Base-by-base conservation (phyloP, 495 filamentous ascomycete species). In the Penicillium riverlandense region DNA sequence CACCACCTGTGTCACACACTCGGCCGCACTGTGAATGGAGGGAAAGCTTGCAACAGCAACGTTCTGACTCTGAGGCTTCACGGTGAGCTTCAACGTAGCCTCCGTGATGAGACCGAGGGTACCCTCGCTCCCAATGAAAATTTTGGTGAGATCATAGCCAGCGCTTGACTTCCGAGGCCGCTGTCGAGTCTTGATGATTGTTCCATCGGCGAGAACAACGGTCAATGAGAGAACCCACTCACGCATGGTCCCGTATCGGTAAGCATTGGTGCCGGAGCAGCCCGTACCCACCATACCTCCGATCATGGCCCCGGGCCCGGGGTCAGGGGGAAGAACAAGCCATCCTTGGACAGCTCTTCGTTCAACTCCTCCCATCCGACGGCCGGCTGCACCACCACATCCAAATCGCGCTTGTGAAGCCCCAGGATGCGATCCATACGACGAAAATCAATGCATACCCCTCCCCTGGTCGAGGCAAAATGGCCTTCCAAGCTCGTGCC, bases 201-300 rank as follows among this genome's bases (percentile, higher is more conserved):
- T 81, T 12, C 80, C 80, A 54, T 84, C 80, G 4, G 80, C 80
- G 38, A 84, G 67, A 7, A 84, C 80, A 8, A 83, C 71, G 0
- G 80, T 84, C 29, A 83, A 57, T 8, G 73, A 75, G 5, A 83
- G 59, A 33, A 84, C 80, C 80, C 80, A 84, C 49, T 84, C 80
- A 38, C 75, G 73, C 80, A 84, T 84, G 9, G 80, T 84, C 10
- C 80, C 80, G 42, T 84, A 83, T 35, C 80, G 68, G 54, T 84
- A 84, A 7, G 80, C 77, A 55, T 84, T 84, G 3, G 80, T 84
- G 37, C 80, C 80, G 2, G 74, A 79, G 55, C 80, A 84, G 16
- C 79, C 80, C 0, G 79, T 83, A 0, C 79, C 77, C 7, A 84
- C 75, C 80, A 84, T 84, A 10, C 80, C 80, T 13, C 80, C 80